These are phyloP conservation scores for Allantophomopsis lycopodina DNA, from an alignment of 2,329 filamentous ascomycete species.

Conservation along the genomic window DNA sequence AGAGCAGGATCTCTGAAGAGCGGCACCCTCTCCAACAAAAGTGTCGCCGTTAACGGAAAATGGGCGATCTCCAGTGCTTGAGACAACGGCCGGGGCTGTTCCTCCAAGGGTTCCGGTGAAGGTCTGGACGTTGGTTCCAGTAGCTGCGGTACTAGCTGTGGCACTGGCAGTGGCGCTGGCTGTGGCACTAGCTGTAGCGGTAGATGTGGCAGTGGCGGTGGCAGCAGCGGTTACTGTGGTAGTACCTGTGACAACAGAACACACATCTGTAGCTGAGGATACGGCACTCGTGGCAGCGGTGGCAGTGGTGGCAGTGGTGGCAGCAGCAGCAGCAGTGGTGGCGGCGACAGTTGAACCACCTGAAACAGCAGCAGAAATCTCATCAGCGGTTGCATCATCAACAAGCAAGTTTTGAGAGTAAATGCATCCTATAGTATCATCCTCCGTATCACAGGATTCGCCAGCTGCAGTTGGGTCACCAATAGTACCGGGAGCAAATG, in stretches of 20 bases:
- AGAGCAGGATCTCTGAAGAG: constrained; percentile 45
- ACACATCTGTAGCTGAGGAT: not conserved
- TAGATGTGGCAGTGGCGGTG: constrained; percentile 30
- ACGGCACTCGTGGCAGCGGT: not conserved
- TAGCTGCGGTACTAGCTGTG: not conserved
- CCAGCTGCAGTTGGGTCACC: constrained; percentile 29
- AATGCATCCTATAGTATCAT: constrained; percentile 38
- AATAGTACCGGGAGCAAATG: constrained; percentile 46
- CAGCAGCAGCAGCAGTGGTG: constrained; percentile 6
- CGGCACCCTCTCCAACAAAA: constrained; percentile 40
- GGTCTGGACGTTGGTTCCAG: constrained; percentile 22
- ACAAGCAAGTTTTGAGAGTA: constrained; percentile 36
- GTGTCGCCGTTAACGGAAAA: constrained; percentile 42
- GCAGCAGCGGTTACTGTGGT: constrained; percentile 4
- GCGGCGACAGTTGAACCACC: constrained; percentile 12
- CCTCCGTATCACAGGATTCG: constrained; percentile 33
- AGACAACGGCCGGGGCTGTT: constrained; percentile 31
- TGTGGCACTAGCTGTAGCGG: constrained; percentile 33
- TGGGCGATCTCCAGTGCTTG: constrained; percentile 35
- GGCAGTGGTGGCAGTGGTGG: not conserved
- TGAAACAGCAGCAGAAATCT: constrained; percentile 33
- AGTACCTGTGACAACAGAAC: not conserved
- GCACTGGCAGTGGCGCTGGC: constrained; percentile 25
- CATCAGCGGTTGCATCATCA: constrained; percentile 34
- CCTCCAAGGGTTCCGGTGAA: constrained; percentile 34